These are phyloP conservation scores for Coprinopsis sp. DNA, from an alignment of 768 basidiomycete genomes.

Conservation along the genomic window DNA sequence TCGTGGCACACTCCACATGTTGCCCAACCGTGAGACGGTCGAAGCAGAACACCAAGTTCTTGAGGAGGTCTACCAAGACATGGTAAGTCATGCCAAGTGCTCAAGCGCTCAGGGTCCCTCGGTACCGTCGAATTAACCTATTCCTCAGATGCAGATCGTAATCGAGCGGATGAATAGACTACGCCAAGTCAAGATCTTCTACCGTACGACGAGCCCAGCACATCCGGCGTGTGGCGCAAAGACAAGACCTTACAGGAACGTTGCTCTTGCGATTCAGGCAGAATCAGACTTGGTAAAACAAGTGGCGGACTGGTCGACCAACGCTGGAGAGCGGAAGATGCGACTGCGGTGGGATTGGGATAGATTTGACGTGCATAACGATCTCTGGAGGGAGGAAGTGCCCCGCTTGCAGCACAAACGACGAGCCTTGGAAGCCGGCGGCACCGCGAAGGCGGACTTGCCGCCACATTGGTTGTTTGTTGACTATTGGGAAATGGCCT, in stretches of 20 bases:
- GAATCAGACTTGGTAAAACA: conserved; percentile 3
- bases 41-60: conserved; percentile 8
- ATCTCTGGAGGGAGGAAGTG: conserved; percentile 11
- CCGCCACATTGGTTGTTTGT: conserved; percentile 12
- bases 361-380: conserved; percentile 12
- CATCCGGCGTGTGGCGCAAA: conserved; percentile 3
- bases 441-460: background rate
- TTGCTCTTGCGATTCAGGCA: background rate
- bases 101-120: too few relatives aligned
- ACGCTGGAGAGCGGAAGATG: conserved; percentile 7
- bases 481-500: conserved; percentile 16
- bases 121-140: background rate
- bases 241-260: conserved; percentile 6
- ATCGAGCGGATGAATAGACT: background rate
- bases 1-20: conserved; percentile 14
- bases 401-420: background rate
- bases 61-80: conserved; percentile 8
- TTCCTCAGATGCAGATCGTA: conserved; percentile 3
- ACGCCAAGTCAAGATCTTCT: conserved; percentile 1
- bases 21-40: conserved; percentile 5
- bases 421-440: background rate
- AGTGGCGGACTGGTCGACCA: background rate
- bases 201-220: background rate
- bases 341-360: conserved; percentile 18
- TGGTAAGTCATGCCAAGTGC: conserved; percentile 8